phyloP scores from a whole-genome alignment of 805 yeast species.

The Candida takata region DNA sequence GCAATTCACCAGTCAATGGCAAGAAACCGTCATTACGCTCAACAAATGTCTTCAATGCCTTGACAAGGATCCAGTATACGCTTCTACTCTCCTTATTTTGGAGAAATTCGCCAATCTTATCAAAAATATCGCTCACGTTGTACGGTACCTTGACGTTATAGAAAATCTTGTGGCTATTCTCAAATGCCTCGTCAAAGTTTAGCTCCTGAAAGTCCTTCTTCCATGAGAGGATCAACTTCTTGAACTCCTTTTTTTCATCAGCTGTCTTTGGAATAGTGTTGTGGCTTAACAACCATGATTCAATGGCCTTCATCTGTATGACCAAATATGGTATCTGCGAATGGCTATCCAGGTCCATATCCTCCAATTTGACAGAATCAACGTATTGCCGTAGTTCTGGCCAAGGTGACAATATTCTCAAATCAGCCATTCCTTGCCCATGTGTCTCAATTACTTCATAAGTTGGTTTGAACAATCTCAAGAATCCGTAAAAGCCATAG shows the following conservation, averaged over 20 bases:
- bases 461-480: constrained; percentile 49
- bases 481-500: constrained; percentile 59
- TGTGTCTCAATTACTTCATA: constrained; percentile 71
- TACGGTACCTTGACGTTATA: constrained; percentile 27
- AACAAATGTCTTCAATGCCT: constrained; percentile 48
- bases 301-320: constrained; percentile 48
- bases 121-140: constrained; percentile 22
- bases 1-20: constrained; percentile 71
- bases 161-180: constrained; percentile 37
- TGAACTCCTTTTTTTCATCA: constrained; percentile 36
- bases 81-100: constrained; percentile 12
- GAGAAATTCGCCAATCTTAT: constrained; percentile 3
- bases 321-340: constrained; percentile 68
- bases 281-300: constrained; percentile 30
- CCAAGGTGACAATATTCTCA: constrained; percentile 72
- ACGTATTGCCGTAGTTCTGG: constrained; percentile 46
- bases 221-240: constrained; percentile 30
- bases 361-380: constrained; percentile 42
- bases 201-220: constrained; percentile 31
- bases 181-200: constrained; percentile 47
- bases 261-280: constrained; percentile 28
- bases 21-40: constrained; percentile 32
- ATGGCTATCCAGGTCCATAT: constrained; percentile 33
- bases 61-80: constrained; percentile 56
- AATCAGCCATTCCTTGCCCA: constrained; percentile 52